Evolutionary conservation across 495 filamentous ascomycete genomes (phyloP), one percentile per base, ranked within the genome.

Genomic region (Letharia columbiana): DNA sequence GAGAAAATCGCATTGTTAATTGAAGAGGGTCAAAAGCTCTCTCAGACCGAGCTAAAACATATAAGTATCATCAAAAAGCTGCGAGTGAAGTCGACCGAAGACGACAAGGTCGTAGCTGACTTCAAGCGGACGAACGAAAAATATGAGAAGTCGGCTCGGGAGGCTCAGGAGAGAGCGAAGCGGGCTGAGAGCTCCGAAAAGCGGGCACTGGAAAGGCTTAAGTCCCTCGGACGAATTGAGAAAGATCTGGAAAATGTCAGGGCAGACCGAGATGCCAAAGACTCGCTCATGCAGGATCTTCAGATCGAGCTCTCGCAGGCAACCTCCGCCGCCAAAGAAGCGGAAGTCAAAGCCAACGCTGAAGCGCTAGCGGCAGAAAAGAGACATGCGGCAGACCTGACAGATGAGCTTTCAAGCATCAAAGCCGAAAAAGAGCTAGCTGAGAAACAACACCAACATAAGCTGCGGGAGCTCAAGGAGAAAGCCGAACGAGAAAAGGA

Each of bases 11-110:
- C 91, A 8, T 79, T 92, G 52, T 78, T 98, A 18, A 87, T 98
- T 76, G 87, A 95, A 71, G 94, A 98, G 76, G 94, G 95, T 0
- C 91, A 96, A 72, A 92, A 90, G 67, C 81, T 98, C 15, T 89
- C 89, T 5, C 90, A 88, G 70, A 87, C 85, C 20, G 94, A 98
- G 70, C 82, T 97, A 71, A 89, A 89, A 69, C 87, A 94, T 67
- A 81, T 91, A 50, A 87, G 84, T 18, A 87, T 86, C 3, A 87
- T 98, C 68, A 96, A 92, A 77, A 93, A 90, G 73, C 75, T 98
- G 59, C 84, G 92, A 17, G 71, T 74, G 3, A 86, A 89, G 70
- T 70, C 80, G 37, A 74, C 73, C 56, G 83, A 89, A 57, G 79
- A 81, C 52, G 88, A 87, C 54, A 92, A 89, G 72, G 84, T 86